phyloP scores from a whole-genome alignment of 176 grass and related monocot species.

The Eragrostis nindensis region DNA sequence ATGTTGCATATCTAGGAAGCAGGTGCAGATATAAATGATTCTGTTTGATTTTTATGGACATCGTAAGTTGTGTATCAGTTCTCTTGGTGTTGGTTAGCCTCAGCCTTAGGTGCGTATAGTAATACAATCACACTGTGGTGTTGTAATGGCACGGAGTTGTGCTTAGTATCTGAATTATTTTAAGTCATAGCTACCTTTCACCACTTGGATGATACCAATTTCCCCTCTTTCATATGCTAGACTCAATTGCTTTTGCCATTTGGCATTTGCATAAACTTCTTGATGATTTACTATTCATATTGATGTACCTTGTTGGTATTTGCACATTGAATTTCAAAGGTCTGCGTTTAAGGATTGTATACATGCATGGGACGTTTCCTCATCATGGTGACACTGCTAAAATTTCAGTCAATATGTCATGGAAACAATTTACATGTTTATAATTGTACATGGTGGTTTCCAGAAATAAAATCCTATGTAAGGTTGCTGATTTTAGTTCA shows the following conservation, averaged over 20 bases:
- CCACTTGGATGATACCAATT: not conserved
- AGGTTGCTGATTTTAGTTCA: not conserved
- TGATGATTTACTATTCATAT: not conserved
- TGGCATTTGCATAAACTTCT: not conserved
- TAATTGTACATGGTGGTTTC: not conserved
- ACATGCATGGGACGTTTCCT: constrained; percentile 1
- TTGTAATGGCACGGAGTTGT: not conserved
- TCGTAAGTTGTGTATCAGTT: not conserved
- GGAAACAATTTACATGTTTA: not conserved
- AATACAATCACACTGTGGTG: not conserved
- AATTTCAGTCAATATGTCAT: not conserved
- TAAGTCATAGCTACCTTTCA: not conserved
- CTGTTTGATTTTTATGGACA: not conserved
- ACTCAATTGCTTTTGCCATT: not conserved
- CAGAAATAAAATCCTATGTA: not conserved
- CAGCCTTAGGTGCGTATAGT: constrained; percentile 5
- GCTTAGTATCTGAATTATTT: not conserved
- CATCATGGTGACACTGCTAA: not conserved
- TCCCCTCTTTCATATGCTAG: not conserved
- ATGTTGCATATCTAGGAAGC: not conserved
- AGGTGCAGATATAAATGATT: not conserved
- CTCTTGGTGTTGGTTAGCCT: not conserved
- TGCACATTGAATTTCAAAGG: not conserved
- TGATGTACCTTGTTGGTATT: not conserved
- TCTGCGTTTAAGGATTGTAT: not conserved